These are phyloP conservation scores for Magnolia officinalis DNA, from an alignment of 164 flowering plant genomes.

Conservation along the genomic window DNA sequence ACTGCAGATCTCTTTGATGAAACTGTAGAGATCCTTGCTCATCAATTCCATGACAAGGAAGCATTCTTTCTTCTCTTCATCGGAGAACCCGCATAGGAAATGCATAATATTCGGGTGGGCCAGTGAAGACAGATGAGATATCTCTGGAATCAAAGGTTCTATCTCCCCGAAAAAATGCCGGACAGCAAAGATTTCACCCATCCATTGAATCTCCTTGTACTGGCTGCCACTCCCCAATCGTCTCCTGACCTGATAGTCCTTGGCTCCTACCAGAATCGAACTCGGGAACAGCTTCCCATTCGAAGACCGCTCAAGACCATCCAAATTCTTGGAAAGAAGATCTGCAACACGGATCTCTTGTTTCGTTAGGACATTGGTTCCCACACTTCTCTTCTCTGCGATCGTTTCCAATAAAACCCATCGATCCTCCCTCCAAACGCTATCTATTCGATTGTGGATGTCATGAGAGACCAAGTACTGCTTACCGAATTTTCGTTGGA, in stretches of 20 bases:
- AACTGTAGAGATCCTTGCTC: constrained; percentile 49
- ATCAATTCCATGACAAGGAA: constrained; percentile 71
- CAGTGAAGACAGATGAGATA: constrained; percentile 44
- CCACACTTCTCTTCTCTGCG: constrained; percentile 38
- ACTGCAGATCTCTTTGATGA: constrained; percentile 53
- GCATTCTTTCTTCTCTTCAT: constrained; percentile 75
- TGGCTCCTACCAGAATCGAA: constrained; percentile 47
- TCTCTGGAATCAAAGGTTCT: constrained; percentile 39
- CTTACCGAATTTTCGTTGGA: constrained; percentile 65
- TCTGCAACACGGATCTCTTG: constrained; percentile 44
- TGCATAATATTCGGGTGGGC: constrained; percentile 66
- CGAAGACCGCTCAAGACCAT: constrained; percentile 21
- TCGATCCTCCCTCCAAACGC: constrained; percentile 64
- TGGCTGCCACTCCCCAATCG: constrained; percentile 60
- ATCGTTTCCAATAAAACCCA: constrained; percentile 52
- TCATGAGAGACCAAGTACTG: constrained; percentile 63
- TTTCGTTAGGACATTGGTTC: constrained; percentile 23
- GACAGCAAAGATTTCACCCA: constrained; percentile 69
- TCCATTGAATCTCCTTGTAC: constrained; percentile 77
- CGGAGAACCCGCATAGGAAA: constrained; percentile 54
- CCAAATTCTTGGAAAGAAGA: constrained; percentile 42
- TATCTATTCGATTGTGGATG: constrained; percentile 41
- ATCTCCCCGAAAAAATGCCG: constrained; percentile 59
- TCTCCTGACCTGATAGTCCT: constrained; percentile 64
- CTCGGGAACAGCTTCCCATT: constrained; percentile 53